Evolutionary conservation across 2,329 filamentous ascomycete species (phyloP).

Genomic region (Raffaelea ambrosiae): DNA sequence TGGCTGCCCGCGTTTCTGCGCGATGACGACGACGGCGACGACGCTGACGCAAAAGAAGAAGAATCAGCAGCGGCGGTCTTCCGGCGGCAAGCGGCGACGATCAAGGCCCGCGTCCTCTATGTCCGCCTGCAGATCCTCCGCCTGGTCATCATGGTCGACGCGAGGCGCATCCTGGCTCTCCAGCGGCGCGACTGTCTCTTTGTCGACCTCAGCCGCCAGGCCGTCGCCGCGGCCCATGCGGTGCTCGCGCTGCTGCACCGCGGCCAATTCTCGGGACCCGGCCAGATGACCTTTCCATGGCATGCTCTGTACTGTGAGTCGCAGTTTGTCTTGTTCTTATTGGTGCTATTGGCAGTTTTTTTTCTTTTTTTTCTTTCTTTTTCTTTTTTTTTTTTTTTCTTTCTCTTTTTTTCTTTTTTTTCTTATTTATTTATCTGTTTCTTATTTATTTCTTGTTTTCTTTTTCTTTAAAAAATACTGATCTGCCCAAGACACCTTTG

Average conservation of each 20-base stretch:
- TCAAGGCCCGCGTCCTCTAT: background rate
- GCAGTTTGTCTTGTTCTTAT: too few relatives aligned
- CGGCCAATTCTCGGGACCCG: background rate
- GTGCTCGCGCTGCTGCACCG: constrained; percentile 9
- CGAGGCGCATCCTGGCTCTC: constrained; percentile 5
- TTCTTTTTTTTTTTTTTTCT: too few relatives aligned
- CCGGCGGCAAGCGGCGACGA: background rate
- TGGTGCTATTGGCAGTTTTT: too few relatives aligned
- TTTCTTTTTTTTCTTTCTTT: too few relatives aligned
- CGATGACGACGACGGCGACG: background rate
- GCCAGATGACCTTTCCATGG: constrained; percentile 8
- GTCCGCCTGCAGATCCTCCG: background rate
- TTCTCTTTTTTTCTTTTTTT: too few relatives aligned
- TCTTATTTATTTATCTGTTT: too few relatives aligned
- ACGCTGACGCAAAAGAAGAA: too few relatives aligned
- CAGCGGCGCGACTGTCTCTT: constrained; percentile 7
- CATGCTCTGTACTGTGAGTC: constrained; percentile 13
- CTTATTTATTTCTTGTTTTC: too few relatives aligned
- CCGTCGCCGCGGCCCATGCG: background rate
- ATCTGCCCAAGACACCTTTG: constrained; percentile 9
- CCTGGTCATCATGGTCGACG: background rate
- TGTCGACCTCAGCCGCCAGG: constrained; percentile 9
- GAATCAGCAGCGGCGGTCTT: background rate
- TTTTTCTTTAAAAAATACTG: too few relatives aligned
- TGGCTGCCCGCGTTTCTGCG: background rate